Conservation (phyloP, 176 grass and related monocot genomes). For the Musa schizocarpa region DNA sequence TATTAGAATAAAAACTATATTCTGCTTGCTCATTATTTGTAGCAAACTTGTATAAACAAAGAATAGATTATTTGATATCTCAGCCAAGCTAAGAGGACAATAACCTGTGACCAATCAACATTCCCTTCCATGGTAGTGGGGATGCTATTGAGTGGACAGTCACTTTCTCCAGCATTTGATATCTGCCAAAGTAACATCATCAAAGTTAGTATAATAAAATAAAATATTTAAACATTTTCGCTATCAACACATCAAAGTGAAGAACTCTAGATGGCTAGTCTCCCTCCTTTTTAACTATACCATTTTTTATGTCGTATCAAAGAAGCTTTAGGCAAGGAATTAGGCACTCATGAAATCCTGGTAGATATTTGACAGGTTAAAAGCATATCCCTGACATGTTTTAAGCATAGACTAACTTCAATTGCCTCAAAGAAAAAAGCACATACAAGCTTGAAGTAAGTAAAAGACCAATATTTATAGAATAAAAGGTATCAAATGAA, state of each 20-base stretch:
- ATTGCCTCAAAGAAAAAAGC: too few species aligned
- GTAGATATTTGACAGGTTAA: background rate
- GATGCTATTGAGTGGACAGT: constrained; percentile 59
- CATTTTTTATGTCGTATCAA: background rate
- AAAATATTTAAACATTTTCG: background rate
- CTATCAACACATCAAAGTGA: background rate
- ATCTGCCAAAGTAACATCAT: constrained; percentile 53
- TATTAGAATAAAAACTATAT: background rate
- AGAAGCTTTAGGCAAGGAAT: background rate
- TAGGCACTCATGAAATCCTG: background rate
- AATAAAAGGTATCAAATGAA: background rate
- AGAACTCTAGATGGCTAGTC: background rate
- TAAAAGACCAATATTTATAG: background rate
- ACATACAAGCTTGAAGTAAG: background rate
- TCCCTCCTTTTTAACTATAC: background rate
- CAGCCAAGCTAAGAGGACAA: background rate
- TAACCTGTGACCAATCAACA: constrained; percentile 96
- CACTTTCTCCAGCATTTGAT: constrained; percentile 55
- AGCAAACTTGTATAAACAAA: background rate
- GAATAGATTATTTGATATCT: background rate
- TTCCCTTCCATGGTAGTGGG: constrained; percentile 76
- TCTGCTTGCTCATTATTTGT: background rate
- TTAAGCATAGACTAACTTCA: background rate
- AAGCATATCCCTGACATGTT: background rate
- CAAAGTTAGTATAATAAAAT: background rate